Evolutionary conservation across 257 asterid species (phyloP).

Genomic region (Nicotiana obtusifolia): DNA sequence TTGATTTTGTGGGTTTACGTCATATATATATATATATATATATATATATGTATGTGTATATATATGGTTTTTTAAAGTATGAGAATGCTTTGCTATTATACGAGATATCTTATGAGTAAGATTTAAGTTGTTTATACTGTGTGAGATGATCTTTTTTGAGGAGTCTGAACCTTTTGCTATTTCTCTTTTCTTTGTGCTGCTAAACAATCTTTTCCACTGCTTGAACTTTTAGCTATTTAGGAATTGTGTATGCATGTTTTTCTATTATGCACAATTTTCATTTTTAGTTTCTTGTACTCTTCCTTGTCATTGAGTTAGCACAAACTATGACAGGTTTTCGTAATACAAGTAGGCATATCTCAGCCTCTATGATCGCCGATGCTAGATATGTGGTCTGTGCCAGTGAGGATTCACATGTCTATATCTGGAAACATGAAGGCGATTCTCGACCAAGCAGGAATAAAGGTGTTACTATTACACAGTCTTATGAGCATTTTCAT

Average conservation of each 20-base stretch:
- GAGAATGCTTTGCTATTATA: too few relatives aligned
- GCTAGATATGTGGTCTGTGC: slow-evolving; percentile 84
- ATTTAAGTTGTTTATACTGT: background rate
- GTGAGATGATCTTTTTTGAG: background rate
- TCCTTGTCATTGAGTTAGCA: background rate
- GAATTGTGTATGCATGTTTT: background rate
- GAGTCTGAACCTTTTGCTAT: background rate
- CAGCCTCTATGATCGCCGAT: slow-evolving; percentile 76
- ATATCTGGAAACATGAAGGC: slow-evolving; percentile 85
- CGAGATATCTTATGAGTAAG: too few relatives aligned
- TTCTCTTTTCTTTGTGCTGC: background rate
- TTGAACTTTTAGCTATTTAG: background rate
- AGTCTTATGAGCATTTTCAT: slow-evolving; percentile 58
- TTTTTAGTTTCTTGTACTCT: background rate
- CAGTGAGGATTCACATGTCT: slow-evolving; percentile 90
- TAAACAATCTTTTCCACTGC: background rate
- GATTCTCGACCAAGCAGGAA: slow-evolving; percentile 74
- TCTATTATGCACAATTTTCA: background rate
- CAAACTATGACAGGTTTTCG: slow-evolving; percentile 56
- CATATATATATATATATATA: too few relatives aligned
- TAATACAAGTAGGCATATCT: slow-evolving; percentile 83
- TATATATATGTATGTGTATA: too few relatives aligned
- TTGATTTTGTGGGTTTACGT: too few relatives aligned
- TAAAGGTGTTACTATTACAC: slow-evolving; percentile 72
- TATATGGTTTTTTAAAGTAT: too few relatives aligned